Evolutionary conservation across 2,329 filamentous ascomycete genomes (phyloP), one percentile per base, ranked within the genome.

Genomic region (Pseudogymnoascus sp.): DNA sequence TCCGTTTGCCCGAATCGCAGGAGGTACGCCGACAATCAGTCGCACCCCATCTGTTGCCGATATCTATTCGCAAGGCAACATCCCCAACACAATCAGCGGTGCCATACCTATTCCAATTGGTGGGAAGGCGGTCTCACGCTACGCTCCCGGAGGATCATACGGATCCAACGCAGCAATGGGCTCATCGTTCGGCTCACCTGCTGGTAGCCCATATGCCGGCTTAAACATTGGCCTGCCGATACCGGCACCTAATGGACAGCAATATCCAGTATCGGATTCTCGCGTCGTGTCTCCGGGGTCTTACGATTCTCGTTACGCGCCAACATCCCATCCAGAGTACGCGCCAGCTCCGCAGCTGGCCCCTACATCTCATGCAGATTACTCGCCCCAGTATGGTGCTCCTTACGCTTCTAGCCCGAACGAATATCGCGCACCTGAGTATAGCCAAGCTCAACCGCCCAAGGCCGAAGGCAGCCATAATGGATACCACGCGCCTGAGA

Each of bases 1-100:
- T 0, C 92, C 91, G 1, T 97, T 99, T 74, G 88, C 90, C 6
- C 89, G 89, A 62, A 85, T 97, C 61, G 82, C 89, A 28, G 85
- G 89, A n/a, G 86, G 86, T 31, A 90, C 89, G 1, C 89, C 90
- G 5, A 89, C 84, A 2, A 83, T 92, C 65, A 92, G 89, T 72
- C 84, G 89, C 44, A 86, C 88, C 1, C 87, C 89, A 3, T 95
- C 90, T 4, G 86, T 83, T 69, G 85, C 91, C 53, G 93, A 97
- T 68, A 76, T 90, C 5, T 96, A 71, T 31, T 31, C 34, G 21
- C 59, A 60, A 10, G 36, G 36, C 14, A 38, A 60, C 65, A 72
- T 73, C 63, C 67, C 71, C 65, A 71, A 69, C 62, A 73, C 67
- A 3, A 74, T 72, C 59, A 62, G 73, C 74, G 69, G 69, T 6